Percentiles rank a stretch among this genome's conserved stretches.
phyloP scores from a whole-genome alignment of 441 rosid genomes.

The Syzygium syzygioides region DNA sequence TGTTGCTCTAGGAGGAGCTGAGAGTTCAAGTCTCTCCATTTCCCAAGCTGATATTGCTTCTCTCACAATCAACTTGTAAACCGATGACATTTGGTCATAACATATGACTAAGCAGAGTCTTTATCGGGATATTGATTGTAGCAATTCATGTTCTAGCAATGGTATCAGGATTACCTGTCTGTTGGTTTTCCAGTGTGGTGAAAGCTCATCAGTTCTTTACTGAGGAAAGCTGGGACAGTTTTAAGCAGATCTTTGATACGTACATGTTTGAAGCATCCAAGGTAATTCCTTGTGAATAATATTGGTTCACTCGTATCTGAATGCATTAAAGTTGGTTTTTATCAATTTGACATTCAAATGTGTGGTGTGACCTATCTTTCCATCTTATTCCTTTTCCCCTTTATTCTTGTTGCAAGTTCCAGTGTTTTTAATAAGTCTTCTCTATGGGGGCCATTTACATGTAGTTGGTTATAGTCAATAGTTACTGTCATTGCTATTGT shows the following conservation, averaged over 20 bases:
- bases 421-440: background rate
- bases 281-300: conserved; percentile 33
- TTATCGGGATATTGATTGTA: background rate
- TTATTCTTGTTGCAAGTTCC: background rate
- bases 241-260: conserved; percentile 74
- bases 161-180: conserved; percentile 1
- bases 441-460: background rate
- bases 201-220: conserved; percentile 92
- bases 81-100: background rate
- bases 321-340: background rate
- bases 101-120: background rate
- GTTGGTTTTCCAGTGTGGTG: conserved; percentile 65
- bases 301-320: background rate
- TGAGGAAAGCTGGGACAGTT: conserved; percentile 80
- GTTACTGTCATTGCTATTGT: background rate
- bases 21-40: conserved; percentile 99
- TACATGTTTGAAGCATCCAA: conserved; percentile 90
- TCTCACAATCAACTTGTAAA: background rate
- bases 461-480: background rate
- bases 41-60: conserved; percentile 38
- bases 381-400: background rate
- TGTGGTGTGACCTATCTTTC: background rate
- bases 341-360: background rate
- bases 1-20: conserved; percentile 86
- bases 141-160: background rate